These are phyloP conservation scores for Geotrichum armillariae DNA, from an alignment of 1,139 yeast genomes.

Conservation along the genomic window DNA sequence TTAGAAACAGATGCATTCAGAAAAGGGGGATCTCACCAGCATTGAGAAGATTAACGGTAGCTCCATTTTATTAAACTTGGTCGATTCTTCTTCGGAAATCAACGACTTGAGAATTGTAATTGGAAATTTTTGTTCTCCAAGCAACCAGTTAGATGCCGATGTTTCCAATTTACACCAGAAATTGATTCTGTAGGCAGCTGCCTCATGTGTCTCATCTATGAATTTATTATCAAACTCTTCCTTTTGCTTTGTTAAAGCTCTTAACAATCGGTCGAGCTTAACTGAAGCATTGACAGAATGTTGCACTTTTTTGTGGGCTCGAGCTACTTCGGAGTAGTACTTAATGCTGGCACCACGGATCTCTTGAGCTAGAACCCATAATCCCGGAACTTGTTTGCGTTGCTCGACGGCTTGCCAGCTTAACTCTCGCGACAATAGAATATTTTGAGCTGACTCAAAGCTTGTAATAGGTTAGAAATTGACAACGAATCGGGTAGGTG, in stretches of 20 bases:
- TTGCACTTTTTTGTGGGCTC: conserved; percentile 15
- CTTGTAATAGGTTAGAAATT: not conserved
- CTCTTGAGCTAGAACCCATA: conserved; percentile 3
- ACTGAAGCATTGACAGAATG: conserved; percentile 16
- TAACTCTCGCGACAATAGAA: conserved; percentile 28
- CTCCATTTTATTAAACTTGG: conserved; percentile 9
- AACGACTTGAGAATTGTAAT: conserved; percentile 15
- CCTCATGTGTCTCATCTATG: not conserved
- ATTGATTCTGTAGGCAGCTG: conserved; percentile 9
- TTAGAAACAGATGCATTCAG: not conserved
- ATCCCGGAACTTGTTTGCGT: conserved; percentile 8
- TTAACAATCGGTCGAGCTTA: conserved; percentile 7
- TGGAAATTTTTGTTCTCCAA: conserved; percentile 18
- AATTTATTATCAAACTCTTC: not conserved
- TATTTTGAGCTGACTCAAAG: conserved; percentile 25
- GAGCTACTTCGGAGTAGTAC: conserved; percentile 14
- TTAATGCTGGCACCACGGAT: conserved; percentile 13
- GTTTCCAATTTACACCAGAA: conserved; percentile 20
- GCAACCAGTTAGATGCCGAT: conserved; percentile 19
- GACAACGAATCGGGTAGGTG: not conserved
- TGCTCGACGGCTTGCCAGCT: conserved; percentile 25
- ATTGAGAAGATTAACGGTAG: conserved; percentile 12
- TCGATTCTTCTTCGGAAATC: not conserved
- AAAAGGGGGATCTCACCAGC: conserved; percentile 18
- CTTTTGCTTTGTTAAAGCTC: not conserved